These are phyloP conservation scores for Leishmania turanica DNA, from an alignment of 208 protist genomes.

Conservation along the genomic window DNA sequence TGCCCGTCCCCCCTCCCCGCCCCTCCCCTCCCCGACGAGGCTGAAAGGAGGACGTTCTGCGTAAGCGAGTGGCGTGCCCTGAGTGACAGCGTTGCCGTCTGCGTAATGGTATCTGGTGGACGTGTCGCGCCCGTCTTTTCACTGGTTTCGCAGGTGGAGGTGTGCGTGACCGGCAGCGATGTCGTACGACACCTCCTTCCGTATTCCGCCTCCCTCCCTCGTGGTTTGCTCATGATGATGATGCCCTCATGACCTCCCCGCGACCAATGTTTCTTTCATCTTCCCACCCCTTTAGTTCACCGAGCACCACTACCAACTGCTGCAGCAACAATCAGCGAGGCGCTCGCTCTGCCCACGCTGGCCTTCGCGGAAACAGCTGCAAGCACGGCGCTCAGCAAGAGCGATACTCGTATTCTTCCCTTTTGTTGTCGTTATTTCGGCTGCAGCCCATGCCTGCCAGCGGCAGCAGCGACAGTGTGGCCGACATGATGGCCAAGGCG, in stretches of 20 bases:
- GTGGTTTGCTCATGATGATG: neutral
- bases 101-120: neutral
- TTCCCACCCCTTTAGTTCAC: neutral
- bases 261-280: neutral
- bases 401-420: neutral
- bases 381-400: neutral
- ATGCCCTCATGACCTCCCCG: neutral
- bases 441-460: neutral
- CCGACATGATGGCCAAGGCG: slow-evolving; percentile 88
- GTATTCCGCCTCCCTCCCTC: neutral
- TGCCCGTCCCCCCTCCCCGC: neutral
- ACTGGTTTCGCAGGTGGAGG: neutral
- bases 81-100: neutral
- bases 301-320: neutral
- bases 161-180: neutral
- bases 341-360: neutral
- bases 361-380: neutral
- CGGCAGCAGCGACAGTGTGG: slow-evolving; percentile 26
- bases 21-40: neutral
- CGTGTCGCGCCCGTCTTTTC: neutral
- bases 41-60: neutral
- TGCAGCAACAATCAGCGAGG: neutral
- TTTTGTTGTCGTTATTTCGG: neutral
- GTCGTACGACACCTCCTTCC: neutral
- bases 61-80: neutral